Base-by-base conservation (phyloP, 2,329 filamentous ascomycete genomes). In the Fusarium agapanthi region DNA sequence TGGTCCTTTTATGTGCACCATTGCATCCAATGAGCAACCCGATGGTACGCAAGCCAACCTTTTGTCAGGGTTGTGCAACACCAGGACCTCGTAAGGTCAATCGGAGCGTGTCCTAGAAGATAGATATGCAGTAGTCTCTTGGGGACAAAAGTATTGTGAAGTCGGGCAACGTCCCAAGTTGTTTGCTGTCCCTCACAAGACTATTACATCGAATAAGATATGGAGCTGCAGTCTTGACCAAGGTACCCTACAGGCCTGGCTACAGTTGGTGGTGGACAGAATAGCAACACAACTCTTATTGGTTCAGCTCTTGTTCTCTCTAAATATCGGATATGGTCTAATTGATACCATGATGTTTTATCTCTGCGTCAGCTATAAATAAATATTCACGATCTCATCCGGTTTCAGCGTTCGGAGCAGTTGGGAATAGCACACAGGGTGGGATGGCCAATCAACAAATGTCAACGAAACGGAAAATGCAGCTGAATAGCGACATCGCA, bases 41-140 rank as follows among this genome's bases (percentile, higher is more conserved):
- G 0, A 3, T 7, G 3, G 0, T 10, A 24, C 8, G 4, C 6
- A 20, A 15, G 4, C 5, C n/a, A 24, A 6, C 12, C 12, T 2
- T 11, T 7, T 15, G n/a, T 34, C n/a, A 6, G 8, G 3, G 4
- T 24, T 20, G 12, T 34, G n/a, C 12, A 20, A 15, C 44, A 24
- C 6, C 16, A 24, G 12, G 12, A 8, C n/a, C 30, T 24, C 12
- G 6, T 14, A 14, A 10, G n/a, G 2, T 24, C 45, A 20, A 34
- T 24, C 1, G 6, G 6, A 24, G 16, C 16, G 5, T 18, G 6
- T 14, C 16, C 16, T 4, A 24, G 22, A 14, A 14, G 5, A 13
- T 48, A 3, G 28, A 9, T 24, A 4, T 10, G 32, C 22, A 5
- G 28, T 7, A n/a, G 7, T 32, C 14, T 28, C 4, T 4, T 47